Evolutionary conservation across 1,284 basidiomycete genomes (phyloP).

Genomic region (Rhodofomes roseus): DNA sequence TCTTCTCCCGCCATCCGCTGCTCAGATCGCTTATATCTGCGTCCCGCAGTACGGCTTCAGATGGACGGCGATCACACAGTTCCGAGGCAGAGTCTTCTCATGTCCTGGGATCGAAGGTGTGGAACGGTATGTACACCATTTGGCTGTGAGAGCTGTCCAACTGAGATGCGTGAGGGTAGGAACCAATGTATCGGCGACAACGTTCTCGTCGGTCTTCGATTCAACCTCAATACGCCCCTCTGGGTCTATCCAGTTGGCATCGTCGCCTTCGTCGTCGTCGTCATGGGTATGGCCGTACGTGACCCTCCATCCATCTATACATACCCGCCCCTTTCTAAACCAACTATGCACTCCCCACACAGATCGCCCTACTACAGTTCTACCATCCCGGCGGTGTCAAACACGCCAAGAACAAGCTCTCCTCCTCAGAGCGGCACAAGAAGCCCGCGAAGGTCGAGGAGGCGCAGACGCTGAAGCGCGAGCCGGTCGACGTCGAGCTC

Average conservation of each 20-base stretch:
- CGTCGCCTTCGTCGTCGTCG: background rate
- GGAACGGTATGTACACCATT: background rate
- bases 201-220: background rate
- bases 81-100: background rate
- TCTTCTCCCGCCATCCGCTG: background rate
- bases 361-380: background rate
- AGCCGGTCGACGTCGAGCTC: background rate
- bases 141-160: no score
- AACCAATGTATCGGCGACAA: background rate
- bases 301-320: background rate
- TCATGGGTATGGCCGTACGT: background rate
- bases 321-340: background rate
- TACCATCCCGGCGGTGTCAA: background rate
- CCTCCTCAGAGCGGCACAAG: background rate
- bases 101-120: background rate
- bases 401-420: conserved; percentile 1
- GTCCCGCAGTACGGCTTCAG: background rate
- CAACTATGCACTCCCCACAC: background rate
- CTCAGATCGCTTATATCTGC: background rate
- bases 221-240: background rate
- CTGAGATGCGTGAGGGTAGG: background rate
- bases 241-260: background rate
- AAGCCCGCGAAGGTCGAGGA: background rate
- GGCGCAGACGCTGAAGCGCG: background rate
- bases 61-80: background rate